A percentile compares a stretch with the other conserved stretches of the same genome.
Evolutionary conservation across 345 rosid genomes (phyloP).

Genomic region (Eucalyptus pumila): DNA sequence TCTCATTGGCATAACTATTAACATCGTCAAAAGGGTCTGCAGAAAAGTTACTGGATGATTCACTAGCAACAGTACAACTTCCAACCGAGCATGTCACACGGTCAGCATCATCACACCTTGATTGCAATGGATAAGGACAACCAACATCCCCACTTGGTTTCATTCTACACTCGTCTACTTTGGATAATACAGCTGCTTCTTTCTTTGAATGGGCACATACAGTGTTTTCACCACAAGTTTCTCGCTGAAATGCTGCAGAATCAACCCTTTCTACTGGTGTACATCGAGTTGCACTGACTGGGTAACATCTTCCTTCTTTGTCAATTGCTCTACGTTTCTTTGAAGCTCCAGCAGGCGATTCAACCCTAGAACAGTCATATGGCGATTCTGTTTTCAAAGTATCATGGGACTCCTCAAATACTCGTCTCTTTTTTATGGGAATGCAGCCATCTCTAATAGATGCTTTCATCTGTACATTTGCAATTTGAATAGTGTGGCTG

Average conservation of each 20-base stretch:
- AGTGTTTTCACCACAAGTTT: conserved; percentile 10
- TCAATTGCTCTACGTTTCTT: conserved; percentile 8
- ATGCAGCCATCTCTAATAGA: not conserved
- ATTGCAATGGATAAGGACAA: conserved; percentile 7
- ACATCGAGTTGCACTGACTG: not conserved
- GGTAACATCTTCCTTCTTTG: conserved; percentile 4
- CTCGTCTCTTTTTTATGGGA: not conserved
- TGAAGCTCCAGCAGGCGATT: not conserved
- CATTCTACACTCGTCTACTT: conserved; percentile 20
- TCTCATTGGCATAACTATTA: conserved; percentile 24
- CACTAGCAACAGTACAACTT: conserved; percentile 37
- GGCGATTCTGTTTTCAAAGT: not conserved
- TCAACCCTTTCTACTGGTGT: conserved; percentile 6
- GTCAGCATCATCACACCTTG: conserved; percentile 15
- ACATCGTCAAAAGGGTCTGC: conserved; percentile 14
- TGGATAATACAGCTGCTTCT: conserved; percentile 2
- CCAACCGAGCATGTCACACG: conserved; percentile 50
- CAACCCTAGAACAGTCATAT: not conserved
- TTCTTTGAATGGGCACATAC: conserved; percentile 5
- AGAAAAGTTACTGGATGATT: conserved; percentile 7
- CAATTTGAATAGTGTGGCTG: not conserved
- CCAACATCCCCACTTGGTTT: conserved; percentile 17
- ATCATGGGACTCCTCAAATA: not conserved
- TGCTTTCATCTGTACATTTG: not conserved
- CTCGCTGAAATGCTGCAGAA: conserved; percentile 7